Conservation (phyloP, 73 alveolate genomes). For the Symbiodinium pilosum region DNA sequence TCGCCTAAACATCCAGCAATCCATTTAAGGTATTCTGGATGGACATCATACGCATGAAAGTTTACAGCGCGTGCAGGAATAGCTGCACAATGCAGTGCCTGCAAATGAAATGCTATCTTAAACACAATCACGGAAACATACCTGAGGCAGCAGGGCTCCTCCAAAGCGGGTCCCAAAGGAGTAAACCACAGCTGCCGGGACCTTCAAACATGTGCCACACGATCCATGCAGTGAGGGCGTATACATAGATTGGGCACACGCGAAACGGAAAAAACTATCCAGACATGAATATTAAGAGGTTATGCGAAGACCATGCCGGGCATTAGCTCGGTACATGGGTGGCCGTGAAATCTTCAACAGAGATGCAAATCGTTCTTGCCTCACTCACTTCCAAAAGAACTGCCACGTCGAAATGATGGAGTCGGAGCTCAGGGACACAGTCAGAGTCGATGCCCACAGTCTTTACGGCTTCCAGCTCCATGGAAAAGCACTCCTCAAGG, state of each 20-base stretch:
- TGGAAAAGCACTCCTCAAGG: neutral
- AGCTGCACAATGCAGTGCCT: too few species aligned
- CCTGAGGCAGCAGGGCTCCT: neutral
- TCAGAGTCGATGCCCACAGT: neutral
- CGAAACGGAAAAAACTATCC: neutral
- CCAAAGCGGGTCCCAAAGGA: neutral
- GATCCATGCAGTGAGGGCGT: neutral
- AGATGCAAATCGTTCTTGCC: neutral
- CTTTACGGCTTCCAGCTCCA: too few species aligned
- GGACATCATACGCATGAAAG: neutral
- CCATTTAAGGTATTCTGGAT: neutral
- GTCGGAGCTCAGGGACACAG: neutral
- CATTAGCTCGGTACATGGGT: neutral
- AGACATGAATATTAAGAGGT: neutral
- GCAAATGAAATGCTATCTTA: too few species aligned
- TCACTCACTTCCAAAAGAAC: neutral
- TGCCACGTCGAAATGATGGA: neutral
- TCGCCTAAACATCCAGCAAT: neutral
- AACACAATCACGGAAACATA: neutral
- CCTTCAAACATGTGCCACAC: neutral
- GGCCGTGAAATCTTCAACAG: neutral
- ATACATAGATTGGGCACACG: neutral
- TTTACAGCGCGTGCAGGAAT: neutral
- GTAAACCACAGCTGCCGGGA: neutral
- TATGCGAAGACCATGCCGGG: neutral